Evolutionary conservation across 345 rosid species (phyloP), one percentile per base, ranked within the genome.

Genomic region (Iberis pinnata): DNA sequence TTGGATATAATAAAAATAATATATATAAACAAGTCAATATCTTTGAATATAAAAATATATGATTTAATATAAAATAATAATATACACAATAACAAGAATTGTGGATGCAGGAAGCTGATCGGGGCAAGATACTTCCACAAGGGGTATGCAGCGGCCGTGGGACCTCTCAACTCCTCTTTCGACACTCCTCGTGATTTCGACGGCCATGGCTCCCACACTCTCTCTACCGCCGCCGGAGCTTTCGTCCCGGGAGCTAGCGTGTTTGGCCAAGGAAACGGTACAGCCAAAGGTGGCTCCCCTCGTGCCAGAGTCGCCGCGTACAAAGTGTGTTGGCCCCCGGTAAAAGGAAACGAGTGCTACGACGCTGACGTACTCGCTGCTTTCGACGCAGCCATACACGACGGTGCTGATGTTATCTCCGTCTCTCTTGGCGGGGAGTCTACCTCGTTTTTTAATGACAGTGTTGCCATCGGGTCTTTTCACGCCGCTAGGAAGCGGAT

Each of bases 151-250:
- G 63, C 78, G 0, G 70, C 33, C 15, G 83, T 33, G 13, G 82
- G 88, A 12, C 52, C 36, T 2, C 75, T 84, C 17, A 73, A 80
- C 65, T 48, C 79, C 8, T 63, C 75, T 41, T 68, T 73, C 22
- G 70, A 81, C 17, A 26, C 92, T 18, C 80, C 96, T 0, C 89
- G 95, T 0, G 98, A 90, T 71, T 43, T 49, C 1, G 80, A 79
- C 0, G 98, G 98, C 11, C 98, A 90, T 56, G 96, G 95, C 12
- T 75, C 85, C 12, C 98, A 87, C 74, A 90, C 96, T 22, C 74
- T 90, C 22, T 90, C 98, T 4, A 87, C 98, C 5, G 95, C 95
- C 8, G 92, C 67, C 0, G 92, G 96, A 15, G 68, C 64, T 64
- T 84, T 79, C 6, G 92, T 78, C 2, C 38, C 71, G 1, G 71